phyloP scores from a whole-genome alignment of 2,329 filamentous ascomycete species.

The Aspergillus calidoustus region DNA sequence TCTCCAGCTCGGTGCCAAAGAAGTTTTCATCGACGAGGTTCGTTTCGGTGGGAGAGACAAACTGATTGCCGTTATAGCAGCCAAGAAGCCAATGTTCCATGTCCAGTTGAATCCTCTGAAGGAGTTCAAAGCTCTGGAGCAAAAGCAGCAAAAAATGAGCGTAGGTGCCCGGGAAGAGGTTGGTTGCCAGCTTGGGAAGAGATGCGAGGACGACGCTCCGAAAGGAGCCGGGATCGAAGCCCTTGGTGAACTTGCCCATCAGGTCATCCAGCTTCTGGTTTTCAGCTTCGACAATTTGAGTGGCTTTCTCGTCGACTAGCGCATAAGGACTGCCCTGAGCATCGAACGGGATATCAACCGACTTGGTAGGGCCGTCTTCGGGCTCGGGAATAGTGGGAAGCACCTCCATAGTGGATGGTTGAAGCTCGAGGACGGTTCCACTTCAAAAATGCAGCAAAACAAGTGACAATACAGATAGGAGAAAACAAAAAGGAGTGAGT shows the following conservation, averaged over 20 bases:
- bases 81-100: slow-evolving; percentile 67
- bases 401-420: slow-evolving; percentile 5
- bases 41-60: slow-evolving; percentile 3
- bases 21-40: slow-evolving; percentile 24
- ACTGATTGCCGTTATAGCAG: slow-evolving; percentile 21
- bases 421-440: background rate
- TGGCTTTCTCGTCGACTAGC: slow-evolving; percentile 19
- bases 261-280: slow-evolving; percentile 19
- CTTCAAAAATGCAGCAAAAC: background rate
- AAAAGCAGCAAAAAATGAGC: slow-evolving; percentile 31
- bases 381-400: background rate
- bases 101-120: slow-evolving; percentile 68
- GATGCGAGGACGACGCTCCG: slow-evolving; percentile 14
- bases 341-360: slow-evolving; percentile 21
- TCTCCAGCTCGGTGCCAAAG: slow-evolving; percentile 28
- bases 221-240: slow-evolving; percentile 28
- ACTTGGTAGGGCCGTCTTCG: background rate
- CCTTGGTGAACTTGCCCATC: slow-evolving; percentile 25
- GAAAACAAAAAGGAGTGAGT: background rate
- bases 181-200: slow-evolving; percentile 13
- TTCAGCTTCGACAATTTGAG: slow-evolving; percentile 19
- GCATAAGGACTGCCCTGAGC: background rate
- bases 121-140: slow-evolving; percentile 54
- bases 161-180: slow-evolving; percentile 28
- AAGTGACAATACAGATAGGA: background rate